Conservation (phyloP, 495 filamentous ascomycete genomes). For the Penicillium bialowiezense region DNA sequence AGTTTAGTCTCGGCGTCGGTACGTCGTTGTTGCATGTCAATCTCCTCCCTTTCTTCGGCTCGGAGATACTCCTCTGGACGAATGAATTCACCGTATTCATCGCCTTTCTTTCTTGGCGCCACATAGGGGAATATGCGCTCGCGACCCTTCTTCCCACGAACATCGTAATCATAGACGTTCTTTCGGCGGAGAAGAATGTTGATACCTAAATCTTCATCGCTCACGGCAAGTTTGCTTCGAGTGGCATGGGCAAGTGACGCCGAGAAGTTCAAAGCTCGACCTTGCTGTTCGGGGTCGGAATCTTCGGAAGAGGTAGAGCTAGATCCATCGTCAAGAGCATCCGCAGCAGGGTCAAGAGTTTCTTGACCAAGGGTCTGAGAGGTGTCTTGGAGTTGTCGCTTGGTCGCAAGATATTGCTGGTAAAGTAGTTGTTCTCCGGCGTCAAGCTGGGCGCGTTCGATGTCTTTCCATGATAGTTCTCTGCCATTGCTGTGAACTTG, state of each 20-base stretch:
- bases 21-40: slow-evolving; percentile 57
- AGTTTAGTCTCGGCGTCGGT: slow-evolving; percentile 60
- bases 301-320: slow-evolving; percentile 83
- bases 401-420: slow-evolving; percentile 85
- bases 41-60: slow-evolving; percentile 86
- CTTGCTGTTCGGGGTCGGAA: slow-evolving; percentile 86
- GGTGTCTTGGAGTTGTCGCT: slow-evolving; percentile 74
- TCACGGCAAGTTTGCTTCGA: slow-evolving; percentile 75
- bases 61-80: slow-evolving; percentile 91
- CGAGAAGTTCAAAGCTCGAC: slow-evolving; percentile 84
- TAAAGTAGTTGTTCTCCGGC: slow-evolving; percentile 74
- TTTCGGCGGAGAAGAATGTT: slow-evolving; percentile 88
- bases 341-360: slow-evolving; percentile 64
- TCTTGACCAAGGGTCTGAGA: slow-evolving; percentile 63
- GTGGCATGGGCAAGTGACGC: slow-evolving; percentile 75
- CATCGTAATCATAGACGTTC: slow-evolving; percentile 86
- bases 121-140: slow-evolving; percentile 92
- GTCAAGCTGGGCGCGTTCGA: slow-evolving; percentile 62
- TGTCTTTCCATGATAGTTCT: slow-evolving; percentile 55
- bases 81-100: slow-evolving; percentile 93
- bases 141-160: slow-evolving; percentile 86
- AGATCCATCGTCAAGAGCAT: slow-evolving; percentile 79
- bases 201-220: slow-evolving; percentile 83
- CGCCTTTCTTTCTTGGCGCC: slow-evolving; percentile 70
- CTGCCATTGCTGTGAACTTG: slow-evolving; percentile 64